Base-by-base conservation (phyloP, 768 basidiomycete species). In the Boletus rex-veris region DNA sequence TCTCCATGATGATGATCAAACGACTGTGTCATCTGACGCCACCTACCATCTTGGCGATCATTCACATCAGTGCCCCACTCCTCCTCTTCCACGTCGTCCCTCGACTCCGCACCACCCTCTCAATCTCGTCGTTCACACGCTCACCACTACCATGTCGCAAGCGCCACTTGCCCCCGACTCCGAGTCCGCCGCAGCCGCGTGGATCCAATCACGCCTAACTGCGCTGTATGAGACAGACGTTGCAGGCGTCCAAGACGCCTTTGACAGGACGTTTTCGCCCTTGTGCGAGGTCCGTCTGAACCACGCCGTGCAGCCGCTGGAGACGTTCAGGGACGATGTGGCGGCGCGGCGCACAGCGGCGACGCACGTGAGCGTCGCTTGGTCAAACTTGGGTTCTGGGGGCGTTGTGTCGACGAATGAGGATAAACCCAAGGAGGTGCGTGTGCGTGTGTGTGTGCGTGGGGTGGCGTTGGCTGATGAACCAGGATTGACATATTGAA, bases 251-350 rank as follows among this genome's bases (percentile, higher is more conserved):
- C 47, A 57, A 5, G 50, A 52, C 0, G 38, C 61, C 16, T 68
- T 77, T 50, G 64, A 70, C 16, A 51, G 50, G 21, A 43, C 58
- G 9, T 77, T 78, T 57, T 59, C 75, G 19, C 55, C 68, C 1
- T 35, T 58, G 3, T 70, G 70, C 45, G 65, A 75, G 36, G 61
- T 77, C n/a, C 58, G 67, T 14, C 30, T 63, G 37, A 72, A 77
- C 52, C 72, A 76, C 49, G 62, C 30, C 4, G 37, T 54, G 0
- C 52, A 50, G 3, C 43, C 58, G 8, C 50, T 69, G 16, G 64
- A 71, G 14, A 50, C 64, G 12, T 64, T 77, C 42, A 61, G 56
- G 46, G 66, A 69, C 18, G 58, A 67, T 0, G 18, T 77, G 19
- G 37, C 48, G 10, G 48, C 64, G 4, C 61, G 57, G 2, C 65